Evolutionary conservation across 441 rosid genomes (phyloP).

Genomic region (Macaranga tanarius): DNA sequence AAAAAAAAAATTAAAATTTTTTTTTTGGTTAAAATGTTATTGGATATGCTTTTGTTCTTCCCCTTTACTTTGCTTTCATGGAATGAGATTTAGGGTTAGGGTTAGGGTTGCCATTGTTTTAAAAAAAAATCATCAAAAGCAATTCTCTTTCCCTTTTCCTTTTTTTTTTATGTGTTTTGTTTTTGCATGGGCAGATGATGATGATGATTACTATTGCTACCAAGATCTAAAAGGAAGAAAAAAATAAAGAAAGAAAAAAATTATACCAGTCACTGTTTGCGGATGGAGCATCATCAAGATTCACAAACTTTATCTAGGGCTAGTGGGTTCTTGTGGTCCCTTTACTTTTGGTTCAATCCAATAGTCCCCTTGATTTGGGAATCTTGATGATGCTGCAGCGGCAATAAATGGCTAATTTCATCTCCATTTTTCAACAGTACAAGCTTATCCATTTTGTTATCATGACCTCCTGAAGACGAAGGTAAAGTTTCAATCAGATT

Average conservation of each 20-base stretch:
- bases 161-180: neutral
- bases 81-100: conserved; percentile 30
- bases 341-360: conserved; percentile 20
- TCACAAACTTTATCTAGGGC: conserved; percentile 49
- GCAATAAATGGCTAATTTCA: conserved; percentile 65
- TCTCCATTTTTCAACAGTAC: neutral
- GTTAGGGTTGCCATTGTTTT: conserved; percentile 39
- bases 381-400: conserved; percentile 99
- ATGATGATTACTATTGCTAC: conserved; percentile 10
- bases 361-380: conserved; percentile 51
- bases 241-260: neutral
- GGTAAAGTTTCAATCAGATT: neutral
- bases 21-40: neutral
- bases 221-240: conserved; percentile 29
- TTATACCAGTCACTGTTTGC: conserved; percentile 69
- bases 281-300: conserved; percentile 89
- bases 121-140: neutral
- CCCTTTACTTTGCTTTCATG: conserved; percentile 18
- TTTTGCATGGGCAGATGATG: conserved; percentile 27
- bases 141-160: neutral
- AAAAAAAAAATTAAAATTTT: too few species aligned
- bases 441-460: neutral
- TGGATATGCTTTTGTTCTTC: conserved; percentile 3
- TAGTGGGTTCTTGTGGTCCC: conserved; percentile 22
- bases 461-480: neutral